Evolutionary conservation across 257 asterid genomes (phyloP).

Genomic region (Nicotiana sylvestris): DNA sequence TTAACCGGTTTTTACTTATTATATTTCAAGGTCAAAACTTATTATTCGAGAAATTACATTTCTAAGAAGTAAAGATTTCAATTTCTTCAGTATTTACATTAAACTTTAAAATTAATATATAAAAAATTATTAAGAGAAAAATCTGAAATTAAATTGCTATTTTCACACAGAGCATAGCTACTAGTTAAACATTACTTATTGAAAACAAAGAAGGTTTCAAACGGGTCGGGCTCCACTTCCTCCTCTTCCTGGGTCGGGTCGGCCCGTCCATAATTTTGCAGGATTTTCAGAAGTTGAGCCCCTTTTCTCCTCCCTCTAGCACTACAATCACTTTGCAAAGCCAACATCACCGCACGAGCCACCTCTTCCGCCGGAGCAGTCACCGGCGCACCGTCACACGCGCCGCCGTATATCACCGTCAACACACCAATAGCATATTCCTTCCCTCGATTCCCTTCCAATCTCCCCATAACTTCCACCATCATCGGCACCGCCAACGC

Average conservation of each 20-base stretch:
- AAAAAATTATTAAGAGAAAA: background rate
- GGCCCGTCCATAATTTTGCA: conserved; percentile 47
- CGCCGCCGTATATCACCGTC: conserved; percentile 58
- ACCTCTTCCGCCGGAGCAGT: conserved; percentile 80
- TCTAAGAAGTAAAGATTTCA: background rate
- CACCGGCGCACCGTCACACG: conserved; percentile 28
- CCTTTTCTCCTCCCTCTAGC: conserved; percentile 72
- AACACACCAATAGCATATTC: conserved; percentile 72
- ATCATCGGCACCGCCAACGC: conserved; percentile 85
- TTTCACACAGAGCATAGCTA: no score
- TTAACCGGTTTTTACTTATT: background rate
- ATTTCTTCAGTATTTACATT: background rate
- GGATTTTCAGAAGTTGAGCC: conserved; percentile 71
- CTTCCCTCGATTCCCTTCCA: conserved; percentile 64
- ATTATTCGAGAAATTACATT: background rate
- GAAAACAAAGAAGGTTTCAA: background rate
- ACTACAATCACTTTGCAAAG: conserved; percentile 70
- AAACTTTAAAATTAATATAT: background rate
- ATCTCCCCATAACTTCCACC: conserved; percentile 82
- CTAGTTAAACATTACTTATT: background rate
- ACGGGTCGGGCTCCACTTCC: background rate
- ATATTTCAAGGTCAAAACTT: background rate
- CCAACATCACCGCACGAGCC: conserved; percentile 85
- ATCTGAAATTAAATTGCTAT: background rate
- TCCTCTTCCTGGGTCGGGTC: conserved; percentile 32